Conservation (phyloP, 2,329 filamentous ascomycete genomes). For the Colletotrichum tanaceti region DNA sequence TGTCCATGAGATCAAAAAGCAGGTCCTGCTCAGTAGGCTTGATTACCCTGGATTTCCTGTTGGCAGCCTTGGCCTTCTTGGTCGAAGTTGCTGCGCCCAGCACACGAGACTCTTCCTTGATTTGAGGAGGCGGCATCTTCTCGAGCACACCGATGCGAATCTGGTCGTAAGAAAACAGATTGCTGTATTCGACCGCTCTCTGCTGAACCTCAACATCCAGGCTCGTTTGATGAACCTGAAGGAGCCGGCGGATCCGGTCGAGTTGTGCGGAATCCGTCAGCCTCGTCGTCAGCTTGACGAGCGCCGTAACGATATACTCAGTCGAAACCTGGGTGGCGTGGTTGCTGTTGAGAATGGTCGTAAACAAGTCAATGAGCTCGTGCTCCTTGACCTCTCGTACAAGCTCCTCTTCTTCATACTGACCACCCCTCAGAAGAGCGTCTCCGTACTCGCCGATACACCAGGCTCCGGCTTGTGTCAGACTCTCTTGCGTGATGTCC, state of each 20-base stretch:
- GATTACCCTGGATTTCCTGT: conserved; percentile 79
- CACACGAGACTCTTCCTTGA: conserved; percentile 93
- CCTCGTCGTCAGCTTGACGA: conserved; percentile 94
- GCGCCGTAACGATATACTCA: conserved; percentile 94
- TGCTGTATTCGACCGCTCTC: conserved; percentile 92
- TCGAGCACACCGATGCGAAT: conserved; percentile 91
- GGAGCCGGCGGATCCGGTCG: conserved; percentile 82
- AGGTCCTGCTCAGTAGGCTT: conserved; percentile 93
- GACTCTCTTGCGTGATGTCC: conserved; percentile 96
- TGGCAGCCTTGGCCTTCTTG: conserved; percentile 74
- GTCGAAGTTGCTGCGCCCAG: conserved; percentile 77
- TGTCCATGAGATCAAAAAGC: conserved; percentile 89
- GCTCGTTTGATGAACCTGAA: conserved; percentile 83
- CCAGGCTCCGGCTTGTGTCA: conserved; percentile 94
- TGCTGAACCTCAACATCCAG: conserved; percentile 97
- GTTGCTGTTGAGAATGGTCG: conserved; percentile 90
- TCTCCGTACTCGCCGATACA: conserved; percentile 98
- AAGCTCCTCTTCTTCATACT: conserved; percentile 94
- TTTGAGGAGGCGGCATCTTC: conserved; percentile 97
- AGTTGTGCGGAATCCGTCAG: conserved; percentile 86
- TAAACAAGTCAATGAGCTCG: conserved; percentile 93
- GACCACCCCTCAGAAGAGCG: conserved; percentile 85
- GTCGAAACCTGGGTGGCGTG: conserved; percentile 92
- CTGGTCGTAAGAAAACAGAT: conserved; percentile 90
- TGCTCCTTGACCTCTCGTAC: conserved; percentile 84